Base-by-base conservation (phyloP, 2,329 filamentous ascomycete species). In the Penicillium occitanis region DNA sequence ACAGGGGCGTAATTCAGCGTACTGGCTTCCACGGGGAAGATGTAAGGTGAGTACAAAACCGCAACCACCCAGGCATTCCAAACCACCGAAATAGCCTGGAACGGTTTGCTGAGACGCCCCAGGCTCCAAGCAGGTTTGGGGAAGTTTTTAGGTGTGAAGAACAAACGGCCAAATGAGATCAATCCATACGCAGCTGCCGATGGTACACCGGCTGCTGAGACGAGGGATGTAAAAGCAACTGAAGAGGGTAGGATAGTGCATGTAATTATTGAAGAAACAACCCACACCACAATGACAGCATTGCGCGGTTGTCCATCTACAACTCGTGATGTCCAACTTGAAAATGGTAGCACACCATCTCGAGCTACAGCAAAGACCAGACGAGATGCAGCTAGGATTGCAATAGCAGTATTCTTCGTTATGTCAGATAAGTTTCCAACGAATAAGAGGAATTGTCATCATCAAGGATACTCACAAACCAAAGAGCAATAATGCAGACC, bases 331-430 rank as follows among this genome's bases (percentile, higher is more conserved):
- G 87, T 86, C 84, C 86, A 86, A 33, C 79, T 71, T 1, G 85
- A 87, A 73, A 83, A 87, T 0, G 86, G 86, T 1, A 88, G 77
- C 22, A 88, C 84, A 37, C 85, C 85, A 70, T 88, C 86, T 51
- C 86, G 82, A 35, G 86, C 86, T 4, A 88, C 85, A 46, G 86
- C 86, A 72, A 87, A 88, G 69, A 88, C 85, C 1, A 88, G 79
- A 17, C 86, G 82, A 4, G 86, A 88, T 14, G 84, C 84, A 5
- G 86, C 86, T 11, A 86, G 80, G 55, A 87, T 83, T n/a, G 85
- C 84, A 64, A 87, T 85, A 0, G 85, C 85, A 0, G 85, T 87
- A 72, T 87, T 88, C 83, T 79, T 55, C 22, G 19, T 69, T 63
- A 28, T 19, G 40, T 44, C 40, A 44, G 40, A n/a, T 44, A 1